Evolutionary conservation across 495 filamentous ascomycete genomes (phyloP), one percentile per base, ranked within the genome.

Genomic region (Penicillium coffeae): DNA sequence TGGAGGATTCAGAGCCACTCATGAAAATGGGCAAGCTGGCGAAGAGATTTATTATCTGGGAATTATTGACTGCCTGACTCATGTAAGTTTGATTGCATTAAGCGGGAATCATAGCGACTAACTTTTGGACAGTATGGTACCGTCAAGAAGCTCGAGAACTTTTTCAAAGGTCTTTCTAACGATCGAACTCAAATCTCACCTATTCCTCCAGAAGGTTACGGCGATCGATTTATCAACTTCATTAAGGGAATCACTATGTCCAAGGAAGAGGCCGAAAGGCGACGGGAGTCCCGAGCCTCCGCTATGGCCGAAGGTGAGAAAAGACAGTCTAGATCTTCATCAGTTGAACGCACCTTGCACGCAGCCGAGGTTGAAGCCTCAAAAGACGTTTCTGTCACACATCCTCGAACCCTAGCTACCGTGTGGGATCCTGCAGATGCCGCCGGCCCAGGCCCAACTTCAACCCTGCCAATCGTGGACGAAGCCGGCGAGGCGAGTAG

Each of bases 11-110:
- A 77, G 84, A 52, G 94, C 93, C 6, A 97, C 93, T 7, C 91
- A 95, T 60, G 90, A 96, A 65, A 85, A 93, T 69, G 85, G 93
- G 51, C 67, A 75, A 20, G 81, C 87, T 7, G 91, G 84, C 1
- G 90, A 96, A 46, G 89, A 95, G 68, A 90, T 99, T 25, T 99
- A 97, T 59, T 99, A 97, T 62, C 79, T 99, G 6, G 93, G 93
- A 9, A 93, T 99, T 52, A 97, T 97, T 62, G 94, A 97, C 66
- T 97, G 92, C 64, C 69, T 99, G 60, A 99, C 93, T 33, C 89
- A 96, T 68, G 89, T 93, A 74, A 77, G 86, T 79, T 42, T 45
- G 19, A 8, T 7, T 32, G 34, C n/a, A 14, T 45, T n/a, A n/a
- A n/a, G n/a, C n/a, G n/a, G n/a, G n/a, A n/a, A n/a, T n/a, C n/a